Base-by-base conservation (phyloP, 192 early-diverging fungal genomes). In the Phycomyces nitens region DNA sequence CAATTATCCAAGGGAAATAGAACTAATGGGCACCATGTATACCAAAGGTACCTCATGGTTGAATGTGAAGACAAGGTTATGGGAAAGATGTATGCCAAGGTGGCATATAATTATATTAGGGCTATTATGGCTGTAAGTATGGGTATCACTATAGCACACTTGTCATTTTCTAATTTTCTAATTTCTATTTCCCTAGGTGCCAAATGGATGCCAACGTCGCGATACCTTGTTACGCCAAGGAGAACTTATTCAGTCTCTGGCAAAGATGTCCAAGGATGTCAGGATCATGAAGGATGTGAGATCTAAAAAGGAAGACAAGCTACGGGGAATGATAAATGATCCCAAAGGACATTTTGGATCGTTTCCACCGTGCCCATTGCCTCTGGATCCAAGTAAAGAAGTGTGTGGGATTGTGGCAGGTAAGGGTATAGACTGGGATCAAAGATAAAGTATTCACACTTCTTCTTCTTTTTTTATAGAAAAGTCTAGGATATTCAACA, bases 401-500 rank as follows among this genome's bases (percentile, higher is more conserved):
- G 90, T 99, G 16, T 89, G 87, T 2, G 95, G 94, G 0, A 88
- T 98, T 22, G 82, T 92, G 10, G 81, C 93, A 38, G 90, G 90
- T 84, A 81, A 55, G 69, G 29, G 41, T 34, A 29, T 10, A 6
- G 27, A 16, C 2, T 34, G 7, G 2, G 7, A 34, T 34, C n/a
- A n/a, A n/a, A n/a, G n/a, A 34, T 34, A 34, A 34, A 34, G 7
- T 11, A 20, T 53, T 43, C 39, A 53, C 39, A 50, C 50, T 9
- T 47, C 15, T 40, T 4, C 24, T 7, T 41, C 18, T 16, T 11
- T 29, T 16, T 49, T 20, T 11, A 18, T 73, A 87, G 92, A 93
- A 40, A 86, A 90, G 69, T 87, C 92, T 1, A 77, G 78, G 7
- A 86, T 99, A 42, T 99, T 98, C 65, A 97, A 97, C 64, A 93